These are phyloP conservation scores for Tetracladium marchalianum DNA, from an alignment of 495 filamentous ascomycete genomes.

Conservation along the genomic window DNA sequence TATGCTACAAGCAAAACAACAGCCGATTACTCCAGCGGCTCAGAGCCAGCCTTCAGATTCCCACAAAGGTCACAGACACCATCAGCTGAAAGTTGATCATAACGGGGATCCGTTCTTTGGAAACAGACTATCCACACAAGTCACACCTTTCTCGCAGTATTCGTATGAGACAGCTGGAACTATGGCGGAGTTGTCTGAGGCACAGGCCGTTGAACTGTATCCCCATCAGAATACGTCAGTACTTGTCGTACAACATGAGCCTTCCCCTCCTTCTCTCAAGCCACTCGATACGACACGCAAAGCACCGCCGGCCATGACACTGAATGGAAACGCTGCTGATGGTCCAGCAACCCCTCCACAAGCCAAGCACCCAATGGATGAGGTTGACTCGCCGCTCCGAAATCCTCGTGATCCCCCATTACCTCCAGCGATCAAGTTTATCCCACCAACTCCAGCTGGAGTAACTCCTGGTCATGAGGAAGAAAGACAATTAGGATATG, in stretches of 20 bases:
- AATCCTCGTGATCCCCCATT: constrained; percentile 65
- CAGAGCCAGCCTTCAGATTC: constrained; percentile 7
- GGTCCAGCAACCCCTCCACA: constrained; percentile 36
- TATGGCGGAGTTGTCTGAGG: constrained; percentile 58
- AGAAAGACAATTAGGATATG: constrained; percentile 36
- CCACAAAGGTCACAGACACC: constrained; percentile 4
- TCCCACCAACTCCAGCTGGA: constrained; percentile 59
- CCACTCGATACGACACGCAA: constrained; percentile 18
- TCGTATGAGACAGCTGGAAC: constrained; percentile 45
- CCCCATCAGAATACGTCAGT: constrained; percentile 81
- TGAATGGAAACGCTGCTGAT: constrained; percentile 27
- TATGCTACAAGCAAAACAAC: constrained; percentile 20
- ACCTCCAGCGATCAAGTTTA: constrained; percentile 55
- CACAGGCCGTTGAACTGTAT: constrained; percentile 71
- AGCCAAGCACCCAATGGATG: constrained; percentile 32
- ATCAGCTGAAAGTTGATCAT: constrained; percentile 28
- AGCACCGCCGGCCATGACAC: constrained; percentile 25
- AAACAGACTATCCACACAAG: constrained; percentile 38
- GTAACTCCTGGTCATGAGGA: constrained; percentile 44
- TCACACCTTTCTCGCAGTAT: constrained; percentile 47
- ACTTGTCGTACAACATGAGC: constrained; percentile 60
- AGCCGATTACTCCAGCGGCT: not conserved
- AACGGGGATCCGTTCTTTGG: constrained; percentile 46
- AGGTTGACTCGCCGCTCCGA: constrained; percentile 58
- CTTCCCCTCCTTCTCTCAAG: constrained; percentile 14